Percentiles rank a stretch among this genome's conserved stretches.
Conservation (phyloP, 2,329 filamentous ascomycete genomes). For the Colletotrichum sp. region DNA sequence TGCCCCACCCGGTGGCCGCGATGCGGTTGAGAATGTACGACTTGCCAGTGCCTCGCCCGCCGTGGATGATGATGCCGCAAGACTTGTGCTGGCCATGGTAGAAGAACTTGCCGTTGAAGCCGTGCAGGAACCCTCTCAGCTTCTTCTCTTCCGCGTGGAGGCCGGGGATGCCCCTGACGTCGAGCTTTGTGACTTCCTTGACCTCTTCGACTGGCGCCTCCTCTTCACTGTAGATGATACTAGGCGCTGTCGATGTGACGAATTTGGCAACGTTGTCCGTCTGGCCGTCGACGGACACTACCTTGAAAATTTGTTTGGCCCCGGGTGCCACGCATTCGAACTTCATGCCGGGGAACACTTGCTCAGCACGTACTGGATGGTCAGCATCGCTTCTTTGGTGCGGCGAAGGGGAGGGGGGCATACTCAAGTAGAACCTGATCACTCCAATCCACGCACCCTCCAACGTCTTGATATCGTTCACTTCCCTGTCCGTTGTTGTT, state of each 20-base stretch:
- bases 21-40: slow-evolving; percentile 74
- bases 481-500: slow-evolving; percentile 12
- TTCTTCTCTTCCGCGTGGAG: slow-evolving; percentile 66
- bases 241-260: slow-evolving; percentile 34
- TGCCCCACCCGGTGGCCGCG: slow-evolving; percentile 71
- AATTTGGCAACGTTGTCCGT: slow-evolving; percentile 49
- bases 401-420: background rate
- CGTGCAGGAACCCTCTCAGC: slow-evolving; percentile 70
- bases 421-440: slow-evolving; percentile 9
- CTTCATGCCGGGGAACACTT: slow-evolving; percentile 71
- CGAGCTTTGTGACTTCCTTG: slow-evolving; percentile 33
- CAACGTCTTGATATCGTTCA: slow-evolving; percentile 41
- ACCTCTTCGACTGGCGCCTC: slow-evolving; percentile 17
- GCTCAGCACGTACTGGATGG: slow-evolving; percentile 64
- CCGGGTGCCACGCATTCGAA: slow-evolving; percentile 68
- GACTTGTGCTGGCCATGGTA: slow-evolving; percentile 38
- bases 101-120: slow-evolving; percentile 50
- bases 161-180: slow-evolving; percentile 68
- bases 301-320: slow-evolving; percentile 64
- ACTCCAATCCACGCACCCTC: slow-evolving; percentile 4
- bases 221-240: background rate
- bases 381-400: slow-evolving; percentile 10
- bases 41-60: slow-evolving; percentile 86
- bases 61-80: slow-evolving; percentile 76
- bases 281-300: slow-evolving; percentile 60